phyloP scores from a whole-genome alignment of 2,329 filamentous ascomycete genomes.

The Macroventuria anomochaeta region DNA sequence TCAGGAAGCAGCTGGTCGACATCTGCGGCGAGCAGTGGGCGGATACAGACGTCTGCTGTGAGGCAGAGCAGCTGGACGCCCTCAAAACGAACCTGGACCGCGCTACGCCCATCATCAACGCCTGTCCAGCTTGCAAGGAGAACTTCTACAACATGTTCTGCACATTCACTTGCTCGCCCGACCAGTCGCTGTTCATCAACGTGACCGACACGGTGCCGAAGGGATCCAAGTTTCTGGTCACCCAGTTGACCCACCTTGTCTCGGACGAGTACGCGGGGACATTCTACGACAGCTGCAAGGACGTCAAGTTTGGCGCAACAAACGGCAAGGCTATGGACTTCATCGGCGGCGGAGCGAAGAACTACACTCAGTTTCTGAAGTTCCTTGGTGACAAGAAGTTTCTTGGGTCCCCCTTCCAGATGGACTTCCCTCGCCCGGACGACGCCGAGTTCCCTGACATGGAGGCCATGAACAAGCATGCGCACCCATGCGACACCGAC shows the following conservation, averaged over 20 bases:
- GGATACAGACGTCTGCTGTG: conserved; percentile 84
- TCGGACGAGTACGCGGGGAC: conserved; percentile 82
- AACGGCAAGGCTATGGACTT: conserved; percentile 94
- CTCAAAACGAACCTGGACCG: conserved; percentile 85
- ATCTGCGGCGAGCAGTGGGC: conserved; percentile 90
- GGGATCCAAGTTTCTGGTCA: conserved; percentile 71
- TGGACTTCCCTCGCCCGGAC: conserved; percentile 78
- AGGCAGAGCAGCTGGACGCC: conserved; percentile 77
- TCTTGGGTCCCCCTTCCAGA: conserved; percentile 94
- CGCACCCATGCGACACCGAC: conserved; percentile 88
- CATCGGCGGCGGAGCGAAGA: conserved; percentile 92
- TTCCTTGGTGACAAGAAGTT: conserved; percentile 93
- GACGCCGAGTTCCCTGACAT: conserved; percentile 71
- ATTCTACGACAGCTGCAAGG: conserved; percentile 97
- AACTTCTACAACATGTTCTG: conserved; percentile 99
- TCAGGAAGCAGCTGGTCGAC: conserved; percentile 78
- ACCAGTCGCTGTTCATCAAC: conserved; percentile 95
- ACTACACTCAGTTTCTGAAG: conserved; percentile 84
- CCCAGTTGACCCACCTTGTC: conserved; percentile 88
- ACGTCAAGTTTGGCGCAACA: conserved; percentile 96
- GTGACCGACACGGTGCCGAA: conserved; percentile 76
- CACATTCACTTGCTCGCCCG: conserved; percentile 96
- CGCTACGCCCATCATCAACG: conserved; percentile 86
- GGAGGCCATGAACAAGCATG: conserved; percentile 70
- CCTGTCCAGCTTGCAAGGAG: conserved; percentile 94